Base-by-base conservation (phyloP, 306 rosid genomes). In the Begonia masoniana region DNA sequence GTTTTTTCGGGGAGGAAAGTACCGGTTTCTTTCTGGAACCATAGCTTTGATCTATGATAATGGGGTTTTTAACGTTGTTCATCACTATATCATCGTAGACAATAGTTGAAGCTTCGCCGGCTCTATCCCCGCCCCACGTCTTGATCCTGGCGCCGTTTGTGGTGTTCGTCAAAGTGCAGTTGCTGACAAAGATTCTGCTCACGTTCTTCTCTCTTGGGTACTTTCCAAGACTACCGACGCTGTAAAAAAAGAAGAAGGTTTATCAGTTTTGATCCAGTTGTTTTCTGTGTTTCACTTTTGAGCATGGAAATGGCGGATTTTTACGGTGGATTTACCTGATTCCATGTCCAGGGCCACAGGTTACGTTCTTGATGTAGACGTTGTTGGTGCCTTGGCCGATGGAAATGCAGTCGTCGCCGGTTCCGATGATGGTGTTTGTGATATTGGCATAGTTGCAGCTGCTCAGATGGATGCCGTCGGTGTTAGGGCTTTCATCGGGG, bases 261-360 rank as follows among this genome's bases (percentile, higher is more conserved):
- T 5, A 31, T n/a, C n/a, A n/a, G n/a, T n/a, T n/a, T n/a, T n/a
- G n/a, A n/a, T 31, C 3, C 39, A 31, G 39, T 31, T 31, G 39
- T 6, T 31, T 31, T 21, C 24, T 21, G 4, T 21, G 4, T 21
- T 12, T 17, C 2, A 31, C 4, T 10, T n/a, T n/a, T n/a, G n/a
- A n/a, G n/a, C n/a, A n/a, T 8, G 11, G 6, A n/a, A n/a, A 54
- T 1, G 23, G 10, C 3, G 15, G 15, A 10, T 49, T 14, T 9
- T 17, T 1, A 2, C 7, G 10, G 10, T 3, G 13, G 26, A 14
- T 15, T 41, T 62, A 71, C 81, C 81, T 77, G 23, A 78, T 52
- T 43, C 96, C 94, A 36, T 87, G 83, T 13, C 96, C 96, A 0
- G 96, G 96, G 43, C 94, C 94, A 13, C 96, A 87, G 0, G 68